Percentiles rank a stretch among this genome's conserved stretches.
These are phyloP conservation scores for Wickerhamiella kurtzmanii DNA, from an alignment of 805 yeast species.

Conservation along the genomic window DNA sequence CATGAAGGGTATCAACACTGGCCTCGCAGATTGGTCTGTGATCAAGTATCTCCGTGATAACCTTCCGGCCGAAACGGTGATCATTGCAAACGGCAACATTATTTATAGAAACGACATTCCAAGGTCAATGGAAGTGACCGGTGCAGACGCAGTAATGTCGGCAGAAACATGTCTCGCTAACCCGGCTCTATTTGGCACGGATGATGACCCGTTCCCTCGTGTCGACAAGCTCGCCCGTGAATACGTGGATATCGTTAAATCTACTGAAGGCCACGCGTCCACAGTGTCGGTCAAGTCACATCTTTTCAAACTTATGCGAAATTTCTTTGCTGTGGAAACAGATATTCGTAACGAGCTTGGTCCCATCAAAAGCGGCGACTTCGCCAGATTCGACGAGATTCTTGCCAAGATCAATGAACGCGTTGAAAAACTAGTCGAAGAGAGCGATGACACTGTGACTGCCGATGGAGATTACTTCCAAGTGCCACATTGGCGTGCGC, in stretches of 20 bases:
- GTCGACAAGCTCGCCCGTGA: constrained; percentile 75
- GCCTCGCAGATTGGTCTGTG: constrained; percentile 85
- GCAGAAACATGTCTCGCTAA: constrained; percentile 92
- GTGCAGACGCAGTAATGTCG: constrained; percentile 88
- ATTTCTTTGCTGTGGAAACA: constrained; percentile 63
- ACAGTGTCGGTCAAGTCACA: constrained; percentile 81
- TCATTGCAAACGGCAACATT: constrained; percentile 92
- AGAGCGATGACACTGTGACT: constrained; percentile 45
- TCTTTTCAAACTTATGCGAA: constrained; percentile 70
- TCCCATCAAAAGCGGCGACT: constrained; percentile 31
- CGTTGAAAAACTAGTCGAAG: constrained; percentile 44
- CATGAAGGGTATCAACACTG: constrained; percentile 94
- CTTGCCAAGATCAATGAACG: constrained; percentile 54
- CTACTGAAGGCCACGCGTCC: constrained; percentile 55
- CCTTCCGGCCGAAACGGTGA: constrained; percentile 68
- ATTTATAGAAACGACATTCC: constrained; percentile 73
- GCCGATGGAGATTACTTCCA: constrained; percentile 63
- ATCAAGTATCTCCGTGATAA: constrained; percentile 65
- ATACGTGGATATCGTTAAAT: constrained; percentile 69
- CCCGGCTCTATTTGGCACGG: constrained; percentile 69
- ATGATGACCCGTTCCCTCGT: constrained; percentile 64
- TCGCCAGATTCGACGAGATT: constrained; percentile 40
- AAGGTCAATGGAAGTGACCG: constrained; percentile 49
- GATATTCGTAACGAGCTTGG: constrained; percentile 70
- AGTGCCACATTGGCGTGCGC: constrained; percentile 92